These are phyloP conservation scores for Phlebiopsis flavidoalba DNA, from an alignment of 768 basidiomycete genomes.

Conservation along the genomic window DNA sequence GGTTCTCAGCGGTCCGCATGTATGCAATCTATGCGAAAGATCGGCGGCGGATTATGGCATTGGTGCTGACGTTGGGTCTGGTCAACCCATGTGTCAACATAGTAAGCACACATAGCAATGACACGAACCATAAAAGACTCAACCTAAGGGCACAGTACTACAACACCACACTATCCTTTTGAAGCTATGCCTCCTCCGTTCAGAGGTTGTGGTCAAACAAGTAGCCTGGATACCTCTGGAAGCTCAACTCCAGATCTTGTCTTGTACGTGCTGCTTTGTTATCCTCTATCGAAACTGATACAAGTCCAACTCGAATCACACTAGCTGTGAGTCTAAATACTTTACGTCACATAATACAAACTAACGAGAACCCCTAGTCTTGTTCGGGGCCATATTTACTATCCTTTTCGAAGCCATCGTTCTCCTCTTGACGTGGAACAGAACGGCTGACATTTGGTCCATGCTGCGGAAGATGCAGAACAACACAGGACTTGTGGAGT, in stretches of 20 bases:
- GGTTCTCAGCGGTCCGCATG: conserved; percentile 2
- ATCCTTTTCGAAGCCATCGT: conserved; percentile 1
- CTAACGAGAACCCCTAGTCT: neutral
- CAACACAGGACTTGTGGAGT: neutral
- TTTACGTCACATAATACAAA: neutral
- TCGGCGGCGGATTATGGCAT: neutral
- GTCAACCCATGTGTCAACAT: conserved; percentile 4
- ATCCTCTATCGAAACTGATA: neutral
- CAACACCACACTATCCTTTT: neutral
- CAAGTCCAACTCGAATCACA: neutral
- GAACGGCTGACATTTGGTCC: neutral
- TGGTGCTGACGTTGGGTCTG: neutral
- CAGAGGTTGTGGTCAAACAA: conserved; percentile 2
- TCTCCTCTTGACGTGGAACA: conserved; percentile 2
- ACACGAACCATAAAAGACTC: neutral
- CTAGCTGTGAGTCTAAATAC: neutral
- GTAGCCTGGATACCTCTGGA: neutral
- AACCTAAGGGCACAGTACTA: neutral
- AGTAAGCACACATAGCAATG: neutral
- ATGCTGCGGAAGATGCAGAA: neutral
- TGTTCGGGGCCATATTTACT: conserved; percentile 1
- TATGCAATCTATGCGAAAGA: conserved; percentile 2
- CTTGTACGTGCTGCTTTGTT: neutral
- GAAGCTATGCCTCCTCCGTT: conserved; percentile 3
- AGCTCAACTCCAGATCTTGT: neutral